Base-by-base conservation (phyloP, 495 filamentous ascomycete species). In the Talaromyces borbonicus region DNA sequence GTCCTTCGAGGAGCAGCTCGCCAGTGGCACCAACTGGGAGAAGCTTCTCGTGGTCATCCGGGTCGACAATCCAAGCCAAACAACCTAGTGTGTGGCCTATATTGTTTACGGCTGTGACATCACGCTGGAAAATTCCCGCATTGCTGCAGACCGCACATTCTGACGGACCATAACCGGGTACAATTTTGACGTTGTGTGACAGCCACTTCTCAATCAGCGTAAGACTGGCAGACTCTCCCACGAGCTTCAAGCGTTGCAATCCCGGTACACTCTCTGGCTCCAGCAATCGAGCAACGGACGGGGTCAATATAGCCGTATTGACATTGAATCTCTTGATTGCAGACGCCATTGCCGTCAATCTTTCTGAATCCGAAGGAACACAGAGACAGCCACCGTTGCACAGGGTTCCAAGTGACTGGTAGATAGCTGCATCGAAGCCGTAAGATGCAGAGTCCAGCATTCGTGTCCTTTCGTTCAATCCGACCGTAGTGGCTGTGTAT, bases 1-100 rank as follows among this genome's bases (percentile, higher is more conserved):
- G 67, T 0, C 73, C 73, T 55, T 73, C 71, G 26, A 78, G 59
- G 15, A 70, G 39, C 23, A 77, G 56, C 49, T 77, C 74, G 11
- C 74, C 74, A 5, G 71, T 55, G 2, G 53, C 47, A 3, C 73
- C 73, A 22, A 75, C 49, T 0, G 70, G 68, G 15, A 60, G 51
- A 6, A 77, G 62, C 2, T 53, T 48, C 33, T 71, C 50, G 36
- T 66, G 63, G 49, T 74, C 56, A 2, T 48, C 46, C 1, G 67
- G 60, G 27, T 72, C 61, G 8, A 69, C 65, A 38, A 77, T 62
- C 72, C 75, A 77, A 18, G 53, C 41, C 12, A 53, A 7, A 19
- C 16, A 20, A 22, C 14, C 14, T 15, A 24, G 26, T n/a, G 18
- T 20, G 14, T 12, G 42, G 15, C 47, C 47, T 12, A 43, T 22